phyloP scores from a whole-genome alignment of 345 rosid species.

The Reutealis trisperma region DNA sequence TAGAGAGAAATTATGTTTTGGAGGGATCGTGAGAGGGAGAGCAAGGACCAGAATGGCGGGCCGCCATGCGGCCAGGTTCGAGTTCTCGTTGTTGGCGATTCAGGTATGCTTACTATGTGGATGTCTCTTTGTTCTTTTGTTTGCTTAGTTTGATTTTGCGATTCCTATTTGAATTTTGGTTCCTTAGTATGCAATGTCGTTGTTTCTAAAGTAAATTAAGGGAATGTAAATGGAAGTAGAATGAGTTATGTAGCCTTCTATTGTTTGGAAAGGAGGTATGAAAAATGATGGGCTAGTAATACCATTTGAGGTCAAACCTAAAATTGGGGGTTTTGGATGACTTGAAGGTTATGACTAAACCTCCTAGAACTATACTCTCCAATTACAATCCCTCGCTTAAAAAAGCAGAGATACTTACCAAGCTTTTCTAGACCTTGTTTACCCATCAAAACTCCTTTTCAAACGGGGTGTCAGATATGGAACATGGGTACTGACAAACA shows the following conservation, averaged over 20 bases:
- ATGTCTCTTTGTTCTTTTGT: neutral
- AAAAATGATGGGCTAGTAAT: neutral
- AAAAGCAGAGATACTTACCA: neutral
- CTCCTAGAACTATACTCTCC: neutral
- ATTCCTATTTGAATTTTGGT: neutral
- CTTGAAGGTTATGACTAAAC: neutral
- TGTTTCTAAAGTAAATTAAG: neutral
- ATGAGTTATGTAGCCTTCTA: too few relatives aligned
- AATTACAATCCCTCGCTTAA: neutral
- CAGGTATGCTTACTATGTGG: constrained; percentile 49
- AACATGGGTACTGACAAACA: neutral
- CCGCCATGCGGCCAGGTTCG: constrained; percentile 95
- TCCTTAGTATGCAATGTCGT: neutral
- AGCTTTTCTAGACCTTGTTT: neutral
- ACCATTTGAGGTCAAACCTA: neutral
- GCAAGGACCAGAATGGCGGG: constrained; percentile 69
- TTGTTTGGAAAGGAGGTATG: neutral
- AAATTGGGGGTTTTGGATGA: neutral
- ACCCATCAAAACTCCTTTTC: neutral
- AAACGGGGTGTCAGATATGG: neutral
- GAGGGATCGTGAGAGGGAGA: constrained; percentile 91
- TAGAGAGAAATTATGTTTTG: constrained; percentile 60
- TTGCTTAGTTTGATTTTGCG: neutral
- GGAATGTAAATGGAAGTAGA: neutral
- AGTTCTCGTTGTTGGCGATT: constrained; percentile 95